Base-by-base conservation (phyloP, 2,329 filamentous ascomycete species). In the Penicillium sp. region DNA sequence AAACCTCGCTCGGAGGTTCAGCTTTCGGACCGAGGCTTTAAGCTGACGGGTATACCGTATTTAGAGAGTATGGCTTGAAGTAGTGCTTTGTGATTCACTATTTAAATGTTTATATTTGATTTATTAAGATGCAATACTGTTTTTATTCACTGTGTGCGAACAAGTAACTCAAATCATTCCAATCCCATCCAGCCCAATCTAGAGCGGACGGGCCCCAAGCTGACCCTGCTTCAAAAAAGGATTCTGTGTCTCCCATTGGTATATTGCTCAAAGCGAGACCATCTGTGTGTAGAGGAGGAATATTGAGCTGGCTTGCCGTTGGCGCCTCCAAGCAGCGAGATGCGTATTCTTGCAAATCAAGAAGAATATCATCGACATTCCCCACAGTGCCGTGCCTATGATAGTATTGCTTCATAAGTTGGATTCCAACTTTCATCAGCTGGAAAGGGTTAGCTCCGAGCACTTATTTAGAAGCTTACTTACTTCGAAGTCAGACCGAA, bases 41-140 rank as follows among this genome's bases (percentile, higher is more conserved):
- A 74, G 61, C 62, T 81, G 53, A 81, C 79, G 1, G 80, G 80
- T 3, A 79, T 81, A 59, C 78, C 79, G 13, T 82, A 81, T 56
- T 75, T 75, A 45, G 47, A 57, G 54, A 46, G 50, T 2, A 60
- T 57, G 57, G 54, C 51, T 26, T 54, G 33, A 55, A 19, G 19
- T 7, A 44, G 5, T 11, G 2, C 37, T 13, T 8, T n/a, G 26
- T 42, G 4, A n/a, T 16, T 27, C 2, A 13, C 8, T 10, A 35
- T 21, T 37, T 14, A n/a, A 4, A 13, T 49, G 1, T 49, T 35
- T 23, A 10, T 35, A 23, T 21, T 35, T 14, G 2, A n/a, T 23
- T 44, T 25, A 7, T 14, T 23, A 6, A 7, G 14, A 45, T 23
- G 25, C 23, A 9, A 26, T 27, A 8, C 8, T 27, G 9, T 27